Conservation (phyloP, 2,329 filamentous ascomycete genomes). For the Aspergillus cejpii region DNA sequence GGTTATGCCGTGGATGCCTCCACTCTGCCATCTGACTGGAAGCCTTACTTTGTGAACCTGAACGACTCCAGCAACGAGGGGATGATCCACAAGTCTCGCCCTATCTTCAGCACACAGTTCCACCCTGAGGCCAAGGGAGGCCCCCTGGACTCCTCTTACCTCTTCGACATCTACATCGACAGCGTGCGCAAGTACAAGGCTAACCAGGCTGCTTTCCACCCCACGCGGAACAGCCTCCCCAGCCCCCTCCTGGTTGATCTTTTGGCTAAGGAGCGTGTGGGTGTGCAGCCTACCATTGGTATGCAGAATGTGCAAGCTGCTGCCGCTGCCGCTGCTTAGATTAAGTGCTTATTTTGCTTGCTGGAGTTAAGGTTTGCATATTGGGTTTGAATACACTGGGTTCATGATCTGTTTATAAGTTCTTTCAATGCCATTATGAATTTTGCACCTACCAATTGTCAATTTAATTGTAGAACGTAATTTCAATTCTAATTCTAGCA, state of each 20-base stretch:
- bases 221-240: constrained; percentile 75
- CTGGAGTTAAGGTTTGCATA: constrained; percentile 12
- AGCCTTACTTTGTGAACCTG: constrained; percentile 97
- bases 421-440: constrained; percentile 6
- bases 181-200: constrained; percentile 86
- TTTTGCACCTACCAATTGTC: not conserved
- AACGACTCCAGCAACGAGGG: constrained; percentile 97
- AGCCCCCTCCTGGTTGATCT: constrained; percentile 84
- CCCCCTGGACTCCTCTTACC: constrained; percentile 87
- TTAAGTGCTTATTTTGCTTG: constrained; percentile 3
- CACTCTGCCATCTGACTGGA: constrained; percentile 79
- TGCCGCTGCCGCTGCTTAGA: constrained; percentile 25
- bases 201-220: constrained; percentile 62
- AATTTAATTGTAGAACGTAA: too few species aligned
- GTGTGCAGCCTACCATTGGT: constrained; percentile 65
- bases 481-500: too few species aligned
- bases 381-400: constrained; percentile 10
- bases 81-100: constrained; percentile 91
- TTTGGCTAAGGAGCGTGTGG: constrained; percentile 88
- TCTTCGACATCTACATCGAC: constrained; percentile 94
- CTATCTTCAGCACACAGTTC: constrained; percentile 98
- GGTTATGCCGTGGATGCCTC: constrained; percentile 87
- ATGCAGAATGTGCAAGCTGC: constrained; percentile 39
- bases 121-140: constrained; percentile 97
- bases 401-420: constrained; percentile 8